Conservation (phyloP, 805 yeast genomes). For the Priceomyces castillae region DNA sequence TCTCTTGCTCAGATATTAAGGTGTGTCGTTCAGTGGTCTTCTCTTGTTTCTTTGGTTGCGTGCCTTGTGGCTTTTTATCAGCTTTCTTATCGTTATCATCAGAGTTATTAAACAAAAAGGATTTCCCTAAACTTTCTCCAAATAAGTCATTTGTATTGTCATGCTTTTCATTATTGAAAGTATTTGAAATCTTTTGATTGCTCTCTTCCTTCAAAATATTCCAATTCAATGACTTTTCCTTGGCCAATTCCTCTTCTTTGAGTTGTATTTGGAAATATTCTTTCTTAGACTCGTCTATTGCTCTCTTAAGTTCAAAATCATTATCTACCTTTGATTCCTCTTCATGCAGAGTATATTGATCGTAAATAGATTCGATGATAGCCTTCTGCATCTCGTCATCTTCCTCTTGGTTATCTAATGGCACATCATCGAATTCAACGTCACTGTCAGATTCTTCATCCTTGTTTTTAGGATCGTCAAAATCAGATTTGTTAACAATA, state of each 20-base stretch:
- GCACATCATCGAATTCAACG: conserved; percentile 73
- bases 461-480: neutral
- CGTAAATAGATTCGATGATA: conserved; percentile 36
- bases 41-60: too few species aligned
- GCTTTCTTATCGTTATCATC: too few species aligned
- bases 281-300: conserved; percentile 18
- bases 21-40: too few species aligned
- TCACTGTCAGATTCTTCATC: conserved; percentile 30
- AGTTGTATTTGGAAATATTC: conserved; percentile 34
- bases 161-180: neutral
- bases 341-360: conserved; percentile 16
- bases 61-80: too few species aligned
- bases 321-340: too few species aligned
- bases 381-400: conserved; percentile 27
- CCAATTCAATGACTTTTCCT: conserved; percentile 4
- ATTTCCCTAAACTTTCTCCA: neutral
- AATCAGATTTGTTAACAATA: neutral
- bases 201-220: neutral
- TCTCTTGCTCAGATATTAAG: too few species aligned
- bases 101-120: conserved; percentile 14
- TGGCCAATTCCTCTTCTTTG: conserved; percentile 19
- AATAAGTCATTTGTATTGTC: neutral
- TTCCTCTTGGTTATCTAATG: conserved; percentile 35
- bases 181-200: neutral
- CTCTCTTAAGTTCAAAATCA: conserved; percentile 21